phyloP scores from a whole-genome alignment of 805 yeast genomes.

The Cephaloascus albidus region DNA sequence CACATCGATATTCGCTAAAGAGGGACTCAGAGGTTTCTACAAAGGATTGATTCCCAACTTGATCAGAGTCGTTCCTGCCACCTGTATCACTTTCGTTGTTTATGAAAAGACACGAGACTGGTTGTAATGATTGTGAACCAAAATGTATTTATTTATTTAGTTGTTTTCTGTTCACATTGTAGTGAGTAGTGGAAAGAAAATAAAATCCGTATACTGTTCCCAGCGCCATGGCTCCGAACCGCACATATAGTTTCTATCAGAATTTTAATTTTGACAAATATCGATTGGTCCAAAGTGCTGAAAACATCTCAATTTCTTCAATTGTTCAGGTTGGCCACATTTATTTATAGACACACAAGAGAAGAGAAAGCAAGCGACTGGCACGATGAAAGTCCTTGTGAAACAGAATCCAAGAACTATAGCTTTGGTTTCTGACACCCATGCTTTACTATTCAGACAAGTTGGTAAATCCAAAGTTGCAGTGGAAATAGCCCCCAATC shows the following conservation, averaged over 20 bases:
- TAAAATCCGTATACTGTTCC: too few species aligned
- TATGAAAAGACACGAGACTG: slow-evolving; percentile 44
- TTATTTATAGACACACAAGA: too few species aligned
- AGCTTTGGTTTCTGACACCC: slow-evolving; percentile 30
- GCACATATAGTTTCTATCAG: too few species aligned
- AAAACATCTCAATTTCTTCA: too few species aligned
- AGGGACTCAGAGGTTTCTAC: slow-evolving; percentile 66
- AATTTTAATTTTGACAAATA: too few species aligned
- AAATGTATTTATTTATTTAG: too few species aligned
- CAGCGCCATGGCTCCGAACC: too few species aligned
- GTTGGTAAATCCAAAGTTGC: slow-evolving; percentile 16
- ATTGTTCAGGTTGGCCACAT: too few species aligned
- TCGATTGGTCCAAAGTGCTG: too few species aligned
- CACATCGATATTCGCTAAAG: slow-evolving; percentile 28
- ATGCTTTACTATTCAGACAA: slow-evolving; percentile 36
- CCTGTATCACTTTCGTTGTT: slow-evolving; percentile 80
- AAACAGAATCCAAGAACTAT: slow-evolving; percentile 26
- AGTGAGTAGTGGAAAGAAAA: too few species aligned
- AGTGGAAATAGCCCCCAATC: slow-evolving; percentile 35
- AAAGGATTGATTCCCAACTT: slow-evolving; percentile 77
- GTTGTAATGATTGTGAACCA: too few species aligned
- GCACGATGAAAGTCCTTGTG: slow-evolving; percentile 24
- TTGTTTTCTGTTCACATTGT: too few species aligned
- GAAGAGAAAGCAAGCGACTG: neutral
- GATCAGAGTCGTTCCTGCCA: slow-evolving; percentile 82